Evolutionary conservation across 371 early-diverging fungal species (phyloP), one percentile per base, ranked within the genome.

Genomic region (Mortierella sp.): DNA sequence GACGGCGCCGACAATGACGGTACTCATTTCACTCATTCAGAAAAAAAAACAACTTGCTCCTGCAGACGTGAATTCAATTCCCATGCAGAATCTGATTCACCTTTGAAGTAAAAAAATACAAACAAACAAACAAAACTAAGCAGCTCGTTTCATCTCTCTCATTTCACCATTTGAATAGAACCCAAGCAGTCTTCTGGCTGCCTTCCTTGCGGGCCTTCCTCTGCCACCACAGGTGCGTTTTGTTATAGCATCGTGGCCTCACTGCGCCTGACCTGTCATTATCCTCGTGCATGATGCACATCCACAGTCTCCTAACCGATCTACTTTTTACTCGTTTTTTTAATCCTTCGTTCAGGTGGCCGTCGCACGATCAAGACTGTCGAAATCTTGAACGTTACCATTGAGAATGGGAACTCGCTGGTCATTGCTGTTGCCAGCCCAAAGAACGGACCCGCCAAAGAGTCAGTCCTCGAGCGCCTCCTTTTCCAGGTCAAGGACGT

Each of bases 331-430:
- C 34, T 2, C 61, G 43, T 8, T 14, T 40, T 73, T 51, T 24
- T 40, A 55, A 43, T 10, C 43, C 43, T 5, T 54, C 26, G 46
- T 51, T 16, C 46, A 71, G 75, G n/a, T 31, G 37, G 61, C 24
- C 67, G 11, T 43, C 76, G 80, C 2, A 28, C 73, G 24, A 73
- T 85, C 71, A 76, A 51, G 34, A 85, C 78, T 3, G 55, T 73
- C 57, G 85, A 85, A 31, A 85, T 85, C 75, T 53, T 85, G 71
- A 85, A 85, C 55, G 70, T 85, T 46, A 74, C 71, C 5, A 40
- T 81, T 31, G 76, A 76, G 64, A 71, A 74, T 5, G 74, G 71
- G 5, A 28, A 72, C 48, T 57, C 53, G 0, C 37, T 85, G 9
- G 48, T 64, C 14, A 54, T 85, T 57, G 53, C 81, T 11, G 74